Evolutionary conservation across 2,329 filamentous ascomycete species (phyloP).

Genomic region (Phyllosticta ampelicida): DNA sequence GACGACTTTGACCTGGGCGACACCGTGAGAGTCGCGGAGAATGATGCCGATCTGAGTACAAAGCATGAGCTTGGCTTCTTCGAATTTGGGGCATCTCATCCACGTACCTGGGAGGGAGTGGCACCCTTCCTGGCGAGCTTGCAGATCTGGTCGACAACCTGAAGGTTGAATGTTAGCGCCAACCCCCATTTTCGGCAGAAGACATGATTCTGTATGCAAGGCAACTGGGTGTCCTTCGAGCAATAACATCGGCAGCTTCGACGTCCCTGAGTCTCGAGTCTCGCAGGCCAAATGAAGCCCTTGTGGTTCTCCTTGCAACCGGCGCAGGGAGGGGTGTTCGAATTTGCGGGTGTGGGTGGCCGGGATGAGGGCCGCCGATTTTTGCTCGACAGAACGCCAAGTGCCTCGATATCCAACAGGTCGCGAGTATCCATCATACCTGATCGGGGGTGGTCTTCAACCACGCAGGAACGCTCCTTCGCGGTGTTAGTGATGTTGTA

Average conservation of each 20-base stretch:
- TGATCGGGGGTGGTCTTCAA: constrained; percentile 98
- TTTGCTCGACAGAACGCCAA: neutral
- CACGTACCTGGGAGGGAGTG: constrained; percentile 57
- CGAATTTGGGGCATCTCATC: constrained; percentile 38
- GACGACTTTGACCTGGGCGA: constrained; percentile 95
- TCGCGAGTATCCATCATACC: neutral
- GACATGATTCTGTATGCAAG: neutral
- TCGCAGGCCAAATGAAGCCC: neutral
- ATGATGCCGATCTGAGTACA: constrained; percentile 78
- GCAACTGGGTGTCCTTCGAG: neutral
- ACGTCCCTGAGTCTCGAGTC: neutral
- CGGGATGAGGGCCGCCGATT: neutral
- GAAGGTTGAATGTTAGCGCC: neutral
- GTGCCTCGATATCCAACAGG: neutral
- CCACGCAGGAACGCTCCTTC: constrained; percentile 73
- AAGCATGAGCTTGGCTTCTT: neutral
- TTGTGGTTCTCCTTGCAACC: neutral
- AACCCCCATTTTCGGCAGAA: neutral
- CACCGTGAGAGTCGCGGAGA: constrained; percentile 94
- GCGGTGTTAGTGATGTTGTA: neutral
- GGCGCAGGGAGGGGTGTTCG: neutral
- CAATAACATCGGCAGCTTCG: neutral
- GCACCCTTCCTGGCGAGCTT: constrained; percentile 99
- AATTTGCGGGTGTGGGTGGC: neutral
- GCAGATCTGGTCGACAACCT: constrained; percentile 96